Evolutionary conservation across 108 stramenopile genomes (phyloP).

Genomic region (Fragilaria radians): DNA sequence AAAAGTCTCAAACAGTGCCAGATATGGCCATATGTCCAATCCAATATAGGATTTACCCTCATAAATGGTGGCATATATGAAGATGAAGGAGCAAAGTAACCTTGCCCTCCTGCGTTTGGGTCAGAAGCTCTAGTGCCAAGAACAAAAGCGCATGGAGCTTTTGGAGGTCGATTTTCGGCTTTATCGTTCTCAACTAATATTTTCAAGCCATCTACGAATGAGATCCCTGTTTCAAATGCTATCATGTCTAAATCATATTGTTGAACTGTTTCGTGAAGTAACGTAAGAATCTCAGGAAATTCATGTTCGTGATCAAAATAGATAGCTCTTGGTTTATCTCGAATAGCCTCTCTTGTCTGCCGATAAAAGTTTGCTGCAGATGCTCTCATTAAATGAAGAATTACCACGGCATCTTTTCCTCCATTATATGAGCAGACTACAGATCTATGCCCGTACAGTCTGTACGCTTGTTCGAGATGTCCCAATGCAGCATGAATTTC

Average conservation of each 20-base stretch:
- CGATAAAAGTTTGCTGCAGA: conserved; percentile 70
- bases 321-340: conserved; percentile 59
- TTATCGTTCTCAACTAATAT: conserved; percentile 58
- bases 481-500: conserved; percentile 54
- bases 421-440: conserved; percentile 95
- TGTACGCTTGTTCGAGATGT: conserved; percentile 64
- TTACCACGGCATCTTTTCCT: conserved; percentile 97
- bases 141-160: conserved; percentile 78
- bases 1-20: conserved; percentile 89
- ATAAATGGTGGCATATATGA: conserved; percentile 97
- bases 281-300: conserved; percentile 58
- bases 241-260: conserved; percentile 88
- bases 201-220: conserved; percentile 54
- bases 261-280: conserved; percentile 56
- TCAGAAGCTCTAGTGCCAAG: conserved; percentile 91
- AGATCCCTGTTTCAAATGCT: conserved; percentile 60
- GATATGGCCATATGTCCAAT: conserved; percentile 89
- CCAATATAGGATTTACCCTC: conserved; percentile 92
- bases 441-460: conserved; percentile 67
- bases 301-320: conserved; percentile 82
- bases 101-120: conserved; percentile 88
- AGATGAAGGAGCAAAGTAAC: conserved; percentile 66
- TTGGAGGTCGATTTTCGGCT: conserved; percentile 23
- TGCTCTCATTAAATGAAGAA: conserved; percentile 90
- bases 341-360: conserved; percentile 31